Evolutionary conservation across 768 basidiomycete species (phyloP), one percentile per base, ranked within the genome.

Genomic region (Hygrophorus russula): DNA sequence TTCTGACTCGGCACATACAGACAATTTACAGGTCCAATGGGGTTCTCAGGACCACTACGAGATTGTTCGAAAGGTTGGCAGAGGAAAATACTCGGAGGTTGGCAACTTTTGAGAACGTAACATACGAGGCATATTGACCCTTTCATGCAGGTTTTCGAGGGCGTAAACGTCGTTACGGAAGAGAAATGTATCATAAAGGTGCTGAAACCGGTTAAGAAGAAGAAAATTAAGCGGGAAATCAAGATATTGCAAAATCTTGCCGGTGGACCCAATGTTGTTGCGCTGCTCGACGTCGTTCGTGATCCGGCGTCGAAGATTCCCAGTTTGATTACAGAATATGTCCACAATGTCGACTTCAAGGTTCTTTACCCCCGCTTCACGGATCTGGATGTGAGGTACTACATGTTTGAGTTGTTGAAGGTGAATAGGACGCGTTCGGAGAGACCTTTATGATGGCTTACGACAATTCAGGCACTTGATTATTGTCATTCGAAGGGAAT

Each of bases 201-300:
- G 27, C 73, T 98, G 52, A 98, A 98, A 63, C 94, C 94, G 0
- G 93, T 98, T 32, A 98, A 98, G 76, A 97, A 98, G 79, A 98
- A 98, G 78, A 98, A 98, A 69, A 97, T 97, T 66, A 97, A 97
- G 68, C 76, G 94, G 50, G 94, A 98, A 67, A 96, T 98, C 62
- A 97, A 97, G 71, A 94, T 98, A 56, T 67, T 98, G 18, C 91
- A 93, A 65, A 96, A 97, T 60, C 73, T 98, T 24, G 89, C 92
- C 0, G 93, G 94, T 18, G 94, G 94, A 5, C 92, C 92, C 2
- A 98, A 98, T 62, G 74, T 98, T 50, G 88, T 97, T 39, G 83
- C 83, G 5, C 71, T 98, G 40, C 70, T 97, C 49, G 94, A 98
- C 58, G 91, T 97, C 52, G 94, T 98, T 48, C 80, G 94, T 53